Conservation (phyloP, 805 yeast genomes). For the Candida orba region DNA sequence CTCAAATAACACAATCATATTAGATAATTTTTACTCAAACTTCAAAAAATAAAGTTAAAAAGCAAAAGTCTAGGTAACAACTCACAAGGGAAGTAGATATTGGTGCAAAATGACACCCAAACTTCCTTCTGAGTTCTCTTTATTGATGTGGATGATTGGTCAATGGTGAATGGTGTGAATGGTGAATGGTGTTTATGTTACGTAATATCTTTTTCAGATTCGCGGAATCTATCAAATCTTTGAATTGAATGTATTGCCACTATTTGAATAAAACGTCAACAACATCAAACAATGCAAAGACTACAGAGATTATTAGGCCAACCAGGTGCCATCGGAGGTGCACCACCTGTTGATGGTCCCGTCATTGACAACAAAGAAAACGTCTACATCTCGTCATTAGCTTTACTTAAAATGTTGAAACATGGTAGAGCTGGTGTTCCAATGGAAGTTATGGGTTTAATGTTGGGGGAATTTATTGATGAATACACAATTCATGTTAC, state of each 20-base stretch:
- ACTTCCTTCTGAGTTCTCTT: background rate
- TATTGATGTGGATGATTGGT: too few species aligned
- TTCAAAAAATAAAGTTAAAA: too few species aligned
- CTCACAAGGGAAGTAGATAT: too few species aligned
- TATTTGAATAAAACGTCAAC: background rate
- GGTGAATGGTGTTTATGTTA: too few species aligned
- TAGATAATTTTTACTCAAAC: too few species aligned
- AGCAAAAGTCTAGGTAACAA: too few species aligned
- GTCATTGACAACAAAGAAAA: constrained; percentile 94
- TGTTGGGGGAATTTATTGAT: constrained; percentile 97
- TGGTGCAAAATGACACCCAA: too few species aligned
- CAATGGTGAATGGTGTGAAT: too few species aligned
- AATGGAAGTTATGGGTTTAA: constrained; percentile 93
- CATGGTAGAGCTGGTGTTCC: constrained; percentile 93
- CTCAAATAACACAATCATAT: too few species aligned
- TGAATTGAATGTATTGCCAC: background rate
- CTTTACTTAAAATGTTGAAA: constrained; percentile 90
- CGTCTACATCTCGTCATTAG: constrained; percentile 91
- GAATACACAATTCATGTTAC: constrained; percentile 95
- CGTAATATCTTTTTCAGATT: background rate
- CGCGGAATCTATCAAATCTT: background rate
- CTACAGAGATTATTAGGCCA: constrained; percentile 35
- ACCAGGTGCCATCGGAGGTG: constrained; percentile 37
- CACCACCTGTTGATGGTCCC: constrained; percentile 59
- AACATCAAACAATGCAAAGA: constrained; percentile 28